Conservation (phyloP, 1,139 yeast genomes). For the Candida tetrigidarum region DNA sequence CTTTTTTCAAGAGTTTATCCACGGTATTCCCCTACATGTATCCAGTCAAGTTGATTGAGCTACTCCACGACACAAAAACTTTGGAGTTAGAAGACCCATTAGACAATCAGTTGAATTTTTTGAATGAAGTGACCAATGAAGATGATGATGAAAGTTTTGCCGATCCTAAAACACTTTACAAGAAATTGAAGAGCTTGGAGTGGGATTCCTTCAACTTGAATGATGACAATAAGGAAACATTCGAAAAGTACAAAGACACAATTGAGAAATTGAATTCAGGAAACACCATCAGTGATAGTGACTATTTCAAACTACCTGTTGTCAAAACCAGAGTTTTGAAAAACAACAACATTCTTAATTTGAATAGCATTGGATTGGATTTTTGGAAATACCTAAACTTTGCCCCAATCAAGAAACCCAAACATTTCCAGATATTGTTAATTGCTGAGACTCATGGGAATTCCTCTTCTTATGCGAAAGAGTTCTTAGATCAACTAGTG, state of each 20-base stretch:
- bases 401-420: constrained; percentile 51
- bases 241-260: constrained; percentile 27
- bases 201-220: constrained; percentile 39
- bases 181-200: constrained; percentile 31
- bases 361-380: constrained; percentile 40
- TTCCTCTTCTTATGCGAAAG: constrained; percentile 25
- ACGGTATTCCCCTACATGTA: constrained; percentile 39
- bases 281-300: constrained; percentile 19
- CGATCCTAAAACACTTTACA: constrained; percentile 32
- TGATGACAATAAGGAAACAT: constrained; percentile 23
- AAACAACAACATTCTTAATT: constrained; percentile 34
- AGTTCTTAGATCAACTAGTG: constrained; percentile 44
- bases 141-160: constrained; percentile 36
- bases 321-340: constrained; percentile 36
- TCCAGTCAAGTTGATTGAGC: constrained; percentile 36
- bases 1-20: constrained; percentile 19
- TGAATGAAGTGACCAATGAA: constrained; percentile 42
- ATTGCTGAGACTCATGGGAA: constrained; percentile 36
- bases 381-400: constrained; percentile 63
- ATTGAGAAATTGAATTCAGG: constrained; percentile 14
- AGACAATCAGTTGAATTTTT: constrained; percentile 40
- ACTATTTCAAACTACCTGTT: constrained; percentile 27
- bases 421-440: constrained; percentile 58
- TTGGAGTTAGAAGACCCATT: constrained; percentile 25
- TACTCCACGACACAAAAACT: constrained; percentile 29